These are phyloP conservation scores for Erodium texanum DNA, from an alignment of 441 rosid genomes.

Conservation along the genomic window DNA sequence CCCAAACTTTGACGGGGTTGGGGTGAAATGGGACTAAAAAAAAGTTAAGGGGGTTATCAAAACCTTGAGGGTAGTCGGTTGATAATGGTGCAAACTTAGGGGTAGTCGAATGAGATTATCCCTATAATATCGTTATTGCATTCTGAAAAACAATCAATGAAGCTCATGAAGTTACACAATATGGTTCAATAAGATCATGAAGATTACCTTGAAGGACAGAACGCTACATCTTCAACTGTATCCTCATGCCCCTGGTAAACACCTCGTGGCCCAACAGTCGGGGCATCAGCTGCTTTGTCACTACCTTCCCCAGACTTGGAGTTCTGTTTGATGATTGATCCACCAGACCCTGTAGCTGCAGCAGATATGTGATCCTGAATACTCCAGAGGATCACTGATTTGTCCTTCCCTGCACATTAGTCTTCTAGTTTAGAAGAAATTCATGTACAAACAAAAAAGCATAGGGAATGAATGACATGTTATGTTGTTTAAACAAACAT, in stretches of 20 bases:
- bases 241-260: constrained; percentile 82
- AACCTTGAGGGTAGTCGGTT: too few relatives aligned
- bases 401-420: constrained; percentile 75
- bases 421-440: constrained; percentile 14
- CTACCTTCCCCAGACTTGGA: constrained; percentile 45
- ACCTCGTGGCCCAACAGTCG: constrained; percentile 84
- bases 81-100: too few relatives aligned
- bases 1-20: too few relatives aligned
- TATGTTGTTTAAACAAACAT: background rate
- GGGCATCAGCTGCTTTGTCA: constrained; percentile 53
- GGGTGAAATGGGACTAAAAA: too few relatives aligned
- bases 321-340: constrained; percentile 56
- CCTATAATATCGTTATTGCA: background rate
- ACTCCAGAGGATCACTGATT: constrained; percentile 90
- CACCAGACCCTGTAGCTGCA: constrained; percentile 54
- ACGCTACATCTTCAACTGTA: constrained; percentile 97
- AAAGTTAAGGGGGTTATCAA: too few relatives aligned
- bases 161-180: background rate
- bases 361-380: constrained; percentile 89
- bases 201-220: constrained; percentile 86
- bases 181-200: background rate
- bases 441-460: background rate
- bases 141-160: background rate
- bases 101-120: too few relatives aligned
- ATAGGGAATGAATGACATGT: background rate